These are phyloP conservation scores for Salix udensis DNA, from an alignment of 345 rosid genomes.

Conservation along the genomic window DNA sequence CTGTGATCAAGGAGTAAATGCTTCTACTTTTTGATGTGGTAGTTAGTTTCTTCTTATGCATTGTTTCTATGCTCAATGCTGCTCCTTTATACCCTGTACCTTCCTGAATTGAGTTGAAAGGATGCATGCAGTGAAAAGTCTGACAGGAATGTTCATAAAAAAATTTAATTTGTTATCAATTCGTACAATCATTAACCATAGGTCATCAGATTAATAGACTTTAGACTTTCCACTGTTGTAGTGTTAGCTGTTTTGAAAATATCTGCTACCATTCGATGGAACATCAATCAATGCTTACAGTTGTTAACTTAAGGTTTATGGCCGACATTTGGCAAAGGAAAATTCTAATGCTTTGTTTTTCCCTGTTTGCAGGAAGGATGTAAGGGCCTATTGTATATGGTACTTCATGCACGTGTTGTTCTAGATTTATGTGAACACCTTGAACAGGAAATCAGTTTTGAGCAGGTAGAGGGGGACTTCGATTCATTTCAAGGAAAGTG, in stretches of 20 bases:
- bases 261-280: not conserved
- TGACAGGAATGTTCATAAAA: not conserved
- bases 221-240: not conserved
- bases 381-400: constrained; percentile 89
- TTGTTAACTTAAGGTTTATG: not conserved
- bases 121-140: not conserved
- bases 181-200: not conserved
- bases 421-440: constrained; percentile 75
- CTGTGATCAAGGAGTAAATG: too few species aligned
- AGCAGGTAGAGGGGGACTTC: constrained; percentile 95
- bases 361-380: constrained; percentile 77
- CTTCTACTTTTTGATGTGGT: too few species aligned
- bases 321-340: not conserved
- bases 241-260: not conserved
- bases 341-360: not conserved
- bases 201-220: not conserved
- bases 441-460: constrained; percentile 78
- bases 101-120: not conserved
- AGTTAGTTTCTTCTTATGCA: not conserved
- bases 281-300: not conserved
- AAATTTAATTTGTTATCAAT: not conserved
- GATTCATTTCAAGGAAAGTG: constrained; percentile 89
- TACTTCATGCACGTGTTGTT: constrained; percentile 94
- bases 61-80: not conserved
- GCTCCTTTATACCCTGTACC: not conserved